Conservation (phyloP, 768 basidiomycete species). For the Lactarius sanguifluus region DNA sequence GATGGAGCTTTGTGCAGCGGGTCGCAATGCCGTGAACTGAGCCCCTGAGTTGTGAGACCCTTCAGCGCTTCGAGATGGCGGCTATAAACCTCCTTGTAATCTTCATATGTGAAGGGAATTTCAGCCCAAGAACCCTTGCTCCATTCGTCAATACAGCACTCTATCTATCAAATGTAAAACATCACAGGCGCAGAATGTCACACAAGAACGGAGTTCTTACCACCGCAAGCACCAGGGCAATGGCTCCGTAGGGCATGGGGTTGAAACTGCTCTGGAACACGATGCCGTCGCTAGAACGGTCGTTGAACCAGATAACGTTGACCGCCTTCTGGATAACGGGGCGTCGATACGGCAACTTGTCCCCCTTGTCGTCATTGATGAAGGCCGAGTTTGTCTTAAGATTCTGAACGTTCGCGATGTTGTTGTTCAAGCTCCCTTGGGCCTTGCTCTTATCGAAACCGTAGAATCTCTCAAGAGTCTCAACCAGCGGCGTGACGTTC, state of each 20-base stretch:
- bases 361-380: conserved; percentile 1
- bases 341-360: conserved; percentile 14
- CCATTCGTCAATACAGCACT: conserved; percentile 25
- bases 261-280: conserved; percentile 14
- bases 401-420: conserved; percentile 2
- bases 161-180: conserved; percentile 5
- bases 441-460: conserved; percentile 22
- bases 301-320: conserved; percentile 23
- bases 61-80: conserved; percentile 14
- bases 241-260: conserved; percentile 24
- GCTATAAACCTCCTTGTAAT: conserved; percentile 17
- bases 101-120: conserved; percentile 21
- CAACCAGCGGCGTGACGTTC: conserved; percentile 18
- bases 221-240: conserved; percentile 19
- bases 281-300: conserved; percentile 21
- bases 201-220: conserved; percentile 4
- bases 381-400: conserved; percentile 19
- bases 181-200: neutral
- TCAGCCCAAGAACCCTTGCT: conserved; percentile 8
- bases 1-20: conserved; percentile 13
- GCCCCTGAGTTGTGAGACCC: conserved; percentile 10
- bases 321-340: conserved; percentile 20
- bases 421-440: conserved; percentile 11
- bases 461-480: conserved; percentile 16
- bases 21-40: conserved; percentile 15